Percentiles rank a stretch among this genome's conserved stretches.
Evolutionary conservation across 225 moss, liverwort and hornwort genomes (phyloP).

Genomic region (Marchantia paleacea): DNA sequence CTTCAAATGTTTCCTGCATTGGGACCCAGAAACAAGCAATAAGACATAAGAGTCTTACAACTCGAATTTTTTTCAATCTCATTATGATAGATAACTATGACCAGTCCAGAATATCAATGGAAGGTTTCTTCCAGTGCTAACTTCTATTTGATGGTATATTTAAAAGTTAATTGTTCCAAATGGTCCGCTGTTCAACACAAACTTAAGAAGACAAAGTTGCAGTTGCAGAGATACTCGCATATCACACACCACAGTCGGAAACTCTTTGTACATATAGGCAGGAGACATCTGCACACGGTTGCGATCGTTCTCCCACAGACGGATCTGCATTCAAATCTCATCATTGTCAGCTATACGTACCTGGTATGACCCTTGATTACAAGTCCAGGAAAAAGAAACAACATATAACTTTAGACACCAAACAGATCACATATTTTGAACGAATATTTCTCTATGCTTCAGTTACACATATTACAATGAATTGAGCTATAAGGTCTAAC

Average conservation of each 20-base stretch:
- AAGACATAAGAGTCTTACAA: no score
- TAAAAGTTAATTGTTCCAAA: no score
- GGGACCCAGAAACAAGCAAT: neutral
- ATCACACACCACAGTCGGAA: conserved; percentile 60
- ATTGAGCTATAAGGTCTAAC: no score
- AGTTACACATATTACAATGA: neutral
- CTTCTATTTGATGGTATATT: no score
- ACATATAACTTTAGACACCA: neutral
- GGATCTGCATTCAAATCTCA: conserved; percentile 45
- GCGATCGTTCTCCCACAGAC: conserved; percentile 86
- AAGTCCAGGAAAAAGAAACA: neutral
- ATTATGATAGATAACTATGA: no score
- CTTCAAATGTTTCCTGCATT: conserved; percentile 58
- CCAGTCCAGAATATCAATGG: no score
- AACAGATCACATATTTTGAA: neutral
- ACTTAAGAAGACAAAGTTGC: no score
- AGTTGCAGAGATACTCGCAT: neutral
- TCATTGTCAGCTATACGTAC: neutral
- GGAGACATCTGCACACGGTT: conserved; percentile 65
- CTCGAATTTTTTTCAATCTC: no score
- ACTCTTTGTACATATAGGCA: conserved; percentile 73
- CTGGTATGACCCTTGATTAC: neutral
- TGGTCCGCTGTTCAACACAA: no score
- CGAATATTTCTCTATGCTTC: neutral
- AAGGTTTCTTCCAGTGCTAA: no score